Percentiles rank a stretch among this genome's conserved stretches.
Conservation (phyloP, 208 protist genomes). For the Angomonas deanei region DNA sequence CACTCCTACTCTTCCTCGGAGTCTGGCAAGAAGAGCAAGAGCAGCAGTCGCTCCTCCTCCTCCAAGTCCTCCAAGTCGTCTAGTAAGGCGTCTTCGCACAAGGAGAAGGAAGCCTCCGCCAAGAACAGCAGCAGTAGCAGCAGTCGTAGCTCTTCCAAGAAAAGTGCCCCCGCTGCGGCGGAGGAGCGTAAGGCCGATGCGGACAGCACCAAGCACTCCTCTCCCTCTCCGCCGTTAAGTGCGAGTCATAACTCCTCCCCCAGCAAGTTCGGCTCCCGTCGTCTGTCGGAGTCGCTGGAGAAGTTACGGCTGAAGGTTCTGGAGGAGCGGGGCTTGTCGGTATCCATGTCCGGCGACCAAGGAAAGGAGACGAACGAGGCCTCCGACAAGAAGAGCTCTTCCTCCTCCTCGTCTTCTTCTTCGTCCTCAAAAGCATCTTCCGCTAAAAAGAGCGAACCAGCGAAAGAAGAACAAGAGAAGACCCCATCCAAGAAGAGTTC, state of each 20-base stretch:
- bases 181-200: neutral
- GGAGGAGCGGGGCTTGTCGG: neutral
- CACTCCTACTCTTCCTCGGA: neutral
- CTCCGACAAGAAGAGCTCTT: neutral
- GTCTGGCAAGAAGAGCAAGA: too few relatives aligned
- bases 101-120: neutral
- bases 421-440: neutral
- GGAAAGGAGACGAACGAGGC: neutral
- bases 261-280: slow-evolving; percentile 5
- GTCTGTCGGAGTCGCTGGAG: neutral
- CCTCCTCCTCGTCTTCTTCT: neutral
- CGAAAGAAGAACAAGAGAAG: neutral
- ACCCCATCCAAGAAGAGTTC: too few relatives aligned
- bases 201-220: neutral
- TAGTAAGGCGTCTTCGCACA: too few relatives aligned
- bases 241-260: too few relatives aligned
- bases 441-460: neutral
- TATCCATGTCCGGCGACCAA: neutral
- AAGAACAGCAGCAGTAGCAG: too few relatives aligned
- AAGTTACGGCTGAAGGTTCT: neutral
- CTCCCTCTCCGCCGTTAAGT: slow-evolving; percentile 5
- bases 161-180: too few relatives aligned
- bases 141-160: too few relatives aligned
- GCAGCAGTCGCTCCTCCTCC: too few relatives aligned
- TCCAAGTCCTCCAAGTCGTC: too few relatives aligned